Percentiles rank a stretch among this genome's conserved stretches.
Conservation (phyloP, 495 filamentous ascomycete genomes). For the Annulohypoxylon nitens region DNA sequence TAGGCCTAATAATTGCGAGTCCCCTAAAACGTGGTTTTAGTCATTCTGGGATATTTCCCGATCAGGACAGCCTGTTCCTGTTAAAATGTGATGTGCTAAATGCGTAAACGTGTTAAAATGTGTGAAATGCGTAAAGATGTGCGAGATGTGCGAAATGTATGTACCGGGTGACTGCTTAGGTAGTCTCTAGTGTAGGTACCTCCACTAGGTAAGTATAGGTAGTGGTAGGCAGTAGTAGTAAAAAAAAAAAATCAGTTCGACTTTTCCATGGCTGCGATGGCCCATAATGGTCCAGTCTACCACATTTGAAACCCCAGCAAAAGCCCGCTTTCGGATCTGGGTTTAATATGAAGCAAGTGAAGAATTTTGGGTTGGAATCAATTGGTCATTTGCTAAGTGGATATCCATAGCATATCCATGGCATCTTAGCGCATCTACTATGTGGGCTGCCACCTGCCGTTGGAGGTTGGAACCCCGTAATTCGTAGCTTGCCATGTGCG, state of each 20-base stretch:
- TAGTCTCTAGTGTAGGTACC: too few species aligned
- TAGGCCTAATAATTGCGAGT: constrained; percentile 21
- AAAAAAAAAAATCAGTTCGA: constrained; percentile 9
- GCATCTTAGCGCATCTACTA: constrained; percentile 43
- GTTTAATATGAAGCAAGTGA: constrained; percentile 36
- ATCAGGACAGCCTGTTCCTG: constrained; percentile 8
- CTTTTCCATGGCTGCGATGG: neutral
- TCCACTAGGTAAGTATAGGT: too few species aligned
- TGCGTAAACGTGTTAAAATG: neutral
- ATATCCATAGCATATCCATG: constrained; percentile 3
- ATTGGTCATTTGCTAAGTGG: constrained; percentile 42
- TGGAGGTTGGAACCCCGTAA: constrained; percentile 47
- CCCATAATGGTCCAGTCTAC: too few species aligned
- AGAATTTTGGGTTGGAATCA: constrained; percentile 46
- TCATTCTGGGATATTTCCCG: constrained; percentile 27
- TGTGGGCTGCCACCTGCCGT: constrained; percentile 49
- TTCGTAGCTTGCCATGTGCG: constrained; percentile 49
- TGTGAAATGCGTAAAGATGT: neutral
- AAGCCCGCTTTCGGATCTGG: constrained; percentile 45
- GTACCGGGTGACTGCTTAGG: too few species aligned
- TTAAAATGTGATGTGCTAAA: neutral
- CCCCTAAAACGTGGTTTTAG: constrained; percentile 20
- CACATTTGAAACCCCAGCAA: constrained; percentile 32
- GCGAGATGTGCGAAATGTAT: neutral
- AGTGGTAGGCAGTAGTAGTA: neutral